These are phyloP conservation scores for Cadophora malorum DNA, from an alignment of 2,329 filamentous ascomycete genomes.

Conservation along the genomic window DNA sequence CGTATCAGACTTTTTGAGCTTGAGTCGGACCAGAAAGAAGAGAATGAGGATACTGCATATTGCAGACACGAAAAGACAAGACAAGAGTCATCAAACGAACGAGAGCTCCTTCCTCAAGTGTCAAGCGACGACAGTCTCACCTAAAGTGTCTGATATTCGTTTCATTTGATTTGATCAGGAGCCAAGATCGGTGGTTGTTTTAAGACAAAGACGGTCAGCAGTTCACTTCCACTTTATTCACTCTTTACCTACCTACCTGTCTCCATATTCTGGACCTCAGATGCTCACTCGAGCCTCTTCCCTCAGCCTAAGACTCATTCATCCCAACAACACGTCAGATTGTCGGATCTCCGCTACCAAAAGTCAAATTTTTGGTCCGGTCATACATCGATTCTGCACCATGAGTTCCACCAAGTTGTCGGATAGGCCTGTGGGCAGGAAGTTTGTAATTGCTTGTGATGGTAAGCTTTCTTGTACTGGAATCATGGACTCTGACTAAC, in stretches of 20 bases:
- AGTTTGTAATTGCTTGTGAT: conserved; percentile 37
- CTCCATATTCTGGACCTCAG: not conserved
- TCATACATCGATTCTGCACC: conserved; percentile 15
- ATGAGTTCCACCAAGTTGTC: conserved; percentile 24
- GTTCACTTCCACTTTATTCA: conserved; percentile 2
- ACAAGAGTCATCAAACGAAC: not conserved
- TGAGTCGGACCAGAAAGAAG: not conserved
- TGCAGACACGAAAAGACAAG: not conserved
- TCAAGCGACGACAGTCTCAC: conserved; percentile 7
- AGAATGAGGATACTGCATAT: not conserved
- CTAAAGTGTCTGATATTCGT: not conserved
- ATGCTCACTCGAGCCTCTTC: conserved; percentile 20
- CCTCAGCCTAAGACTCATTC: conserved; percentile 15
- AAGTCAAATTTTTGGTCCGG: not conserved
- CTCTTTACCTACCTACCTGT: not conserved
- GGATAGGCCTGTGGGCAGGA: conserved; percentile 31
- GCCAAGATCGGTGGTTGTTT: conserved; percentile 5
- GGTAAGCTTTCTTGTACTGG: conserved; percentile 27
- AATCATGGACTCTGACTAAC: not conserved
- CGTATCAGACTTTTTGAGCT: not conserved
- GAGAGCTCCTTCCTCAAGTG: not conserved
- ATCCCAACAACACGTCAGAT: not conserved
- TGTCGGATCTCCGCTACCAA: not conserved
- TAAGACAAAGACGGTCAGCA: conserved; percentile 14
- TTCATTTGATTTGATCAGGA: conserved; percentile 8